Evolutionary conservation across 352 stramenopile species (phyloP).

Genomic region (Pythium insidiosum): DNA sequence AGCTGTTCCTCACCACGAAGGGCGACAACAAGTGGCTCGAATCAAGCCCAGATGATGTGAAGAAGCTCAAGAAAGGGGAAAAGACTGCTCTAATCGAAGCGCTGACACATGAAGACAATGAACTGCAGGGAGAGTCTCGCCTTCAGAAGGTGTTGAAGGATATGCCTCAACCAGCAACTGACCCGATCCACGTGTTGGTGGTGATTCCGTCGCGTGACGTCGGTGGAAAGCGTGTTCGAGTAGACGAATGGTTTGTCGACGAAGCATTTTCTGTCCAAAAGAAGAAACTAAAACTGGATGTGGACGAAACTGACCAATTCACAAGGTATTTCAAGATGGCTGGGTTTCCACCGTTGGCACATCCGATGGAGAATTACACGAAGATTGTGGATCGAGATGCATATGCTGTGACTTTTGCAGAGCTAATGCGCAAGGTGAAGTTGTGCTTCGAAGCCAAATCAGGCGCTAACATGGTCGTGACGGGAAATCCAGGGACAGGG

Average conservation of each 20-base stretch:
- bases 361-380: constrained; percentile 1
- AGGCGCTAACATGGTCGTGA: constrained; percentile 7
- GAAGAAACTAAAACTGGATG: background rate
- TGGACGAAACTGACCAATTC: background rate
- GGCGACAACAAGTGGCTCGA: background rate
- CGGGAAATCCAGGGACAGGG: constrained; percentile 14
- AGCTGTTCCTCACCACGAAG: background rate
- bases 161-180: background rate
- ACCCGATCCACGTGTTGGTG: constrained; percentile 1
- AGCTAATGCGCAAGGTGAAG: background rate
- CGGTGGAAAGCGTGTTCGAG: background rate
- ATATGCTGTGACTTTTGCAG: background rate
- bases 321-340: constrained; percentile 3
- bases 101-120: background rate
- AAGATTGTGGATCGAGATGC: constrained; percentile 1
- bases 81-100: background rate
- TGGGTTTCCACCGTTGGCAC: constrained; percentile 1
- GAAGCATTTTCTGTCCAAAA: background rate
- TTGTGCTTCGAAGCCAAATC: background rate
- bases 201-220: background rate
- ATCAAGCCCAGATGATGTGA: background rate
- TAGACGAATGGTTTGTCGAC: background rate
- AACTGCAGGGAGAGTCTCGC: too few species aligned
- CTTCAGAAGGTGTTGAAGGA: too few species aligned
- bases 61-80: background rate